Percentiles rank a stretch among this genome's conserved stretches.
These are phyloP conservation scores for Cyclotella atomus DNA, from an alignment of 108 stramenopile genomes.

Conservation along the genomic window DNA sequence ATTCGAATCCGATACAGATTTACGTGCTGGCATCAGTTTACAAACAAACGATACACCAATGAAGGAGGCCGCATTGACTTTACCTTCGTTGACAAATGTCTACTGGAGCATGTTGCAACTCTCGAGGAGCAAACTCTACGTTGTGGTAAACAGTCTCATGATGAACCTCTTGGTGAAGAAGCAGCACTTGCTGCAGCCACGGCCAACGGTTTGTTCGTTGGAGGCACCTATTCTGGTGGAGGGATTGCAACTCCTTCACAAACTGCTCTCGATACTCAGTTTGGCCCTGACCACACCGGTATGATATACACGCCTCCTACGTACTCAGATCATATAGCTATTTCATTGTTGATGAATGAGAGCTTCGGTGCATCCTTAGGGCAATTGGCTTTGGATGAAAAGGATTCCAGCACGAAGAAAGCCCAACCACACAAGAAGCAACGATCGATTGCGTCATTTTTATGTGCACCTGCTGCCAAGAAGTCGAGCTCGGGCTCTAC, in stretches of 20 bases:
- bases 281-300: conserved; percentile 80
- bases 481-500: neutral
- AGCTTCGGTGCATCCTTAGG: conserved; percentile 14
- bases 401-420: conserved; percentile 61
- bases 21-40: conserved; percentile 92
- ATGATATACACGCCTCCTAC: conserved; percentile 92
- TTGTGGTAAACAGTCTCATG: conserved; percentile 49
- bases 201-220: conserved; percentile 69
- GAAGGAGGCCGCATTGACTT: conserved; percentile 91
- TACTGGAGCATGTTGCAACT: conserved; percentile 51
- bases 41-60: conserved; percentile 83
- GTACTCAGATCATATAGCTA: conserved; percentile 90
- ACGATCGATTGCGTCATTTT: conserved; percentile 76
- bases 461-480: conserved; percentile 38
- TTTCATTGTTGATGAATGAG: conserved; percentile 73
- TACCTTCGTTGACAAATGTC: conserved; percentile 71
- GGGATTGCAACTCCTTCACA: conserved; percentile 77
- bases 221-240: conserved; percentile 84
- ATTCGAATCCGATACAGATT: no score
- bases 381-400: conserved; percentile 31
- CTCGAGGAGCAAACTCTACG: conserved; percentile 53
- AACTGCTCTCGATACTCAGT: conserved; percentile 77
- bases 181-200: conserved; percentile 85
- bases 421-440: conserved; percentile 92
- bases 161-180: conserved; percentile 64